Conservation (phyloP, 192 early-diverging fungal genomes). For the Linnemannia schmuckeri region DNA sequence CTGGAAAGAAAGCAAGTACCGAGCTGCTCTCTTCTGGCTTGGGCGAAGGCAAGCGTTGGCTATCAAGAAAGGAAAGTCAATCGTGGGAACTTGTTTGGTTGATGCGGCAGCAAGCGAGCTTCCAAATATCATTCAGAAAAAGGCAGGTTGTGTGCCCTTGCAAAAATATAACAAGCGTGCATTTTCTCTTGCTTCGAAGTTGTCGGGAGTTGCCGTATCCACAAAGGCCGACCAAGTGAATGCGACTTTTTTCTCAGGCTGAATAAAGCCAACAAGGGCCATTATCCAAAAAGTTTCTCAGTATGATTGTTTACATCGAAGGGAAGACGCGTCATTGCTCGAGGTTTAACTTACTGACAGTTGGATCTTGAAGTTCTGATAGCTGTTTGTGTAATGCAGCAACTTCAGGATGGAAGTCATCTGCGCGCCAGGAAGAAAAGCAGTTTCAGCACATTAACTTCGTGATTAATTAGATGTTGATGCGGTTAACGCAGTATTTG, state of each 20-base stretch:
- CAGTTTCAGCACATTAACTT: not conserved
- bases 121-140: conserved; percentile 14
- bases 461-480: not conserved
- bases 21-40: conserved; percentile 8
- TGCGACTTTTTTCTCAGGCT: too few relatives aligned
- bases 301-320: too few relatives aligned
- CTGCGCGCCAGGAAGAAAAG: not conserved
- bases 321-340: not conserved
- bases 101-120: conserved; percentile 23
- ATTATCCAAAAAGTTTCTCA: too few relatives aligned
- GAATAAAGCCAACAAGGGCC: too few relatives aligned
- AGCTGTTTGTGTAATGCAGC: not conserved
- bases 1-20: conserved; percentile 13
- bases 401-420: not conserved
- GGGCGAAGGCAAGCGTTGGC: conserved; percentile 20
- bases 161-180: too few relatives aligned
- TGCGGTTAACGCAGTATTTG: not conserved
- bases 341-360: not conserved
- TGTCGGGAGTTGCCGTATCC: too few relatives aligned
- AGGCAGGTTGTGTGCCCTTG: not conserved
- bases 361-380: not conserved
- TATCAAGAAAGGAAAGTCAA: conserved; percentile 15
- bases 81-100: conserved; percentile 26
- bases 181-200: too few relatives aligned
- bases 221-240: too few relatives aligned